Percentiles rank a stretch among this genome's conserved stretches.
phyloP scores from a whole-genome alignment of 2,329 filamentous ascomycete genomes.

The Nemania sp. region DNA sequence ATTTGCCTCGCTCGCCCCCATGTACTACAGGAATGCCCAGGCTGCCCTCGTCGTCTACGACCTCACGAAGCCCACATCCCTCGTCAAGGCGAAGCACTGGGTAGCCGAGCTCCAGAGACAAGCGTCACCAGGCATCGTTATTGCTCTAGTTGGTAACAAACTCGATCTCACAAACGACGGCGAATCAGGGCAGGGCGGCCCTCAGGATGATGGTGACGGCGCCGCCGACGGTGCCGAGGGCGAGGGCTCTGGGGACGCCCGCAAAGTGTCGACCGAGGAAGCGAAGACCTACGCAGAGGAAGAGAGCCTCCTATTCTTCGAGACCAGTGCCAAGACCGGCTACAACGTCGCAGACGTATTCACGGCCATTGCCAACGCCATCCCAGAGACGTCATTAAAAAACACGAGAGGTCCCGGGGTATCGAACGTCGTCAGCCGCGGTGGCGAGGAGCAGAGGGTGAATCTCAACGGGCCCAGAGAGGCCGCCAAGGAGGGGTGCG shows the following conservation, averaged over 20 bases:
- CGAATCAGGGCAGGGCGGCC: constrained; percentile 43
- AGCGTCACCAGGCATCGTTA: constrained; percentile 94
- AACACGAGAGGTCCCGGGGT: constrained; percentile 75
- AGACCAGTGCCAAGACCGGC: constrained; percentile 96
- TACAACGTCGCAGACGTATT: constrained; percentile 95
- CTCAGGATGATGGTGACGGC: constrained; percentile 33
- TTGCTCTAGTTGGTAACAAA: constrained; percentile 96
- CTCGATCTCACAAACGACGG: constrained; percentile 78
- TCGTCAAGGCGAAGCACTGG: constrained; percentile 98
- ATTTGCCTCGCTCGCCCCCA: constrained; percentile 93
- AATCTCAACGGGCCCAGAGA: constrained; percentile 78
- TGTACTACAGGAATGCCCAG: constrained; percentile 99
- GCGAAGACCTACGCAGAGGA: constrained; percentile 93
- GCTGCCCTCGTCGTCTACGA: constrained; percentile 98
- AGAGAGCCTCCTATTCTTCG: constrained; percentile 92
- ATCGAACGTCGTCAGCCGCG: constrained; percentile 61
- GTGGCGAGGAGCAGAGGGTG: constrained; percentile 73
- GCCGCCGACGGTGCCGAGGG: constrained; percentile 55
- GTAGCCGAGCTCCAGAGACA: constrained; percentile 96
- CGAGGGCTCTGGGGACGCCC: constrained; percentile 70
- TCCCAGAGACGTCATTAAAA: constrained; percentile 96
- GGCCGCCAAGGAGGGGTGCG: constrained; percentile 87
- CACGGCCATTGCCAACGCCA: constrained; percentile 96
- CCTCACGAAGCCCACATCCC: constrained; percentile 91
- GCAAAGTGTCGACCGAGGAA: constrained; percentile 89